phyloP scores from a whole-genome alignment of 352 stramenopile genomes.

The Phytophthora litchii region DNA sequence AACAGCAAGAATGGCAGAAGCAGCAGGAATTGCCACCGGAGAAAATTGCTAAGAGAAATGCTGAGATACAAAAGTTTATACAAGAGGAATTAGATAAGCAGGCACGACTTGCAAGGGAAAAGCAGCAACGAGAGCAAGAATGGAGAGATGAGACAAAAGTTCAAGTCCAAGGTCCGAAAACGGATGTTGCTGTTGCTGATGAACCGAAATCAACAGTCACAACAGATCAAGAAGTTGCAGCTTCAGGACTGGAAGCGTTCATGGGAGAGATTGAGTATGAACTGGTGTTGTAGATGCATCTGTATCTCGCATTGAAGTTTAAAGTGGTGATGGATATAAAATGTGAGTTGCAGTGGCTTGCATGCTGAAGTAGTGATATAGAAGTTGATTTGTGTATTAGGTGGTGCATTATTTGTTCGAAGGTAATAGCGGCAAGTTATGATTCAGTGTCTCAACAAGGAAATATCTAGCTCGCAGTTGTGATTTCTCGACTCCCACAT shows the following conservation, averaged over 20 bases:
- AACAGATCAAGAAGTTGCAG: background rate
- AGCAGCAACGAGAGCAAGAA: conserved; percentile 14
- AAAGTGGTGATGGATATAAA: no score
- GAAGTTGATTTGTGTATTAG: no score
- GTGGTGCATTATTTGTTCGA: no score
- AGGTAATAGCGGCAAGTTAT: no score
- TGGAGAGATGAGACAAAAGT: background rate
- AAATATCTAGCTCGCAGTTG: background rate
- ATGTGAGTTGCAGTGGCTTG: no score
- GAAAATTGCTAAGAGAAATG: conserved; percentile 22
- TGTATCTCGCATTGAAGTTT: no score
- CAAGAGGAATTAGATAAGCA: conserved; percentile 34
- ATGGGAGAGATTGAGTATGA: conserved; percentile 13
- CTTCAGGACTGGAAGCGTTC: background rate
- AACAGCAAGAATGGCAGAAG: conserved; percentile 2
- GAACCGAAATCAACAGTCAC: background rate
- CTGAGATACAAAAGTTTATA: conserved; percentile 28
- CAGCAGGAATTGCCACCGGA: conserved; percentile 17
- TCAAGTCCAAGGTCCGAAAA: background rate
- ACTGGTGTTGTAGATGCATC: conserved; percentile 10
- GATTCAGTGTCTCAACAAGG: no score
- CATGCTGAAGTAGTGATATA: no score
- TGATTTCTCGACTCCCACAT: background rate
- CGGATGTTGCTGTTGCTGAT: conserved; percentile 1
- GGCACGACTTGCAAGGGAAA: conserved; percentile 15